A percentile compares a stretch with the other conserved stretches of the same genome.
Evolutionary conservation across 768 basidiomycete genomes (phyloP).

Genomic region (Tulasnella calospora): DNA sequence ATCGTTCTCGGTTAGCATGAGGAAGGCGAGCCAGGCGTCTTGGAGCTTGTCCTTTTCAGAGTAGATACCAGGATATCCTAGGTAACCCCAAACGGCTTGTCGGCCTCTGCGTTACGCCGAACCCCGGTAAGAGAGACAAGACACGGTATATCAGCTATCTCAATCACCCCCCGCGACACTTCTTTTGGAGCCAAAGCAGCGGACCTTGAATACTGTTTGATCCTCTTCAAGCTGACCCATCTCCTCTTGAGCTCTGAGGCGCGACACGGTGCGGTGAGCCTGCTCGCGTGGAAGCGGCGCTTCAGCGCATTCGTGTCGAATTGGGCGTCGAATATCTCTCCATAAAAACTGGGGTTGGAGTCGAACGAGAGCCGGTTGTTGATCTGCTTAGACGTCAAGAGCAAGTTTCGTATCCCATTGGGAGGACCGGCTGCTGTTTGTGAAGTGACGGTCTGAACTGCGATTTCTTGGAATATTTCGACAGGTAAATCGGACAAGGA

Average conservation of each 20-base stretch:
- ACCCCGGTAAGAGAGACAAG: background rate
- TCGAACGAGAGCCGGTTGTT: conserved; percentile 25
- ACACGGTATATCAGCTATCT: background rate
- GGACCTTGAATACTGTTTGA: conserved; percentile 2
- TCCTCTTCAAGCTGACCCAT: conserved; percentile 1
- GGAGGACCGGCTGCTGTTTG: conserved; percentile 15
- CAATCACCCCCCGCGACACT: background rate
- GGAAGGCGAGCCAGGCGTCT: conserved; percentile 25
- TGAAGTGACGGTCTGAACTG: conserved; percentile 3
- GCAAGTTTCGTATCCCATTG: background rate
- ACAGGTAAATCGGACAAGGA: background rate
- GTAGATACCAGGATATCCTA: conserved; percentile 14
- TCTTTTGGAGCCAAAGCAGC: background rate
- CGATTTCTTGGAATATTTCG: conserved; percentile 23
- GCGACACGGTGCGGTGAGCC: conserved; percentile 22
- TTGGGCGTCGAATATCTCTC: conserved; percentile 23
- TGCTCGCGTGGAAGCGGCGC: conserved; percentile 16
- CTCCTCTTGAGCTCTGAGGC: conserved; percentile 19
- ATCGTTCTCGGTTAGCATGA: conserved; percentile 28
- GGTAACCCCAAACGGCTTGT: conserved; percentile 17
- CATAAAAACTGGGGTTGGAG: conserved; percentile 21
- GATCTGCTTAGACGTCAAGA: conserved; percentile 20
- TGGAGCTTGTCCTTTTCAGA: conserved; percentile 19
- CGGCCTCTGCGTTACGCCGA: background rate
- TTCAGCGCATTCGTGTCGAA: conserved; percentile 24